These are phyloP conservation scores for Vickermania spadyakhi DNA, from an alignment of 208 protist genomes.

Conservation along the genomic window DNA sequence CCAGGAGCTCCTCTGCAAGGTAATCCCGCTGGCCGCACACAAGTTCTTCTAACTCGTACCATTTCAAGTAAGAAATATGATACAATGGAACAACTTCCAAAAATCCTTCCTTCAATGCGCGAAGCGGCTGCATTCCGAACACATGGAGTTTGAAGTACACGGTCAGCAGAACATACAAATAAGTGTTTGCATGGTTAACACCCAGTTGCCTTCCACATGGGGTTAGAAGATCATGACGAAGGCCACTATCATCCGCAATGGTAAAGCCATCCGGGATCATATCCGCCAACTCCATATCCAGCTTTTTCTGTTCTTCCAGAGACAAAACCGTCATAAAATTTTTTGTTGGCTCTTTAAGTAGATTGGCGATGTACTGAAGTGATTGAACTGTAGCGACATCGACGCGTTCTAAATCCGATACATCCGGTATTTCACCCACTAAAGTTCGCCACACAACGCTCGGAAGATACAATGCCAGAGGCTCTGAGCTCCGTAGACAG, in stretches of 20 bases:
- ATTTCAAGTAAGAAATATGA: conserved; percentile 64
- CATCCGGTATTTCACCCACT: conserved; percentile 43
- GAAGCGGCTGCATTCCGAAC: conserved; percentile 30
- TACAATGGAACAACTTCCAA: conserved; percentile 71
- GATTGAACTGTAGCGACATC: conserved; percentile 47
- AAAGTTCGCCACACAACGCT: conserved; percentile 88
- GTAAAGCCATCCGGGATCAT: conserved; percentile 56
- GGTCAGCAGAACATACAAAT: conserved; percentile 49
- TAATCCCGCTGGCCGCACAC: conserved; percentile 89
- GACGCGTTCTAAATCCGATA: conserved; percentile 39
- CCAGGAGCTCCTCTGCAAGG: conserved; percentile 79
- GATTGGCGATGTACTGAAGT: conserved; percentile 39
- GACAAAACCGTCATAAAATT: not conserved
- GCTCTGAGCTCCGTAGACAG: conserved; percentile 85
- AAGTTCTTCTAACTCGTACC: conserved; percentile 85
- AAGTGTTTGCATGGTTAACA: conserved; percentile 48
- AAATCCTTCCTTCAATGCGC: conserved; percentile 80
- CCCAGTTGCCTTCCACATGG: conserved; percentile 25
- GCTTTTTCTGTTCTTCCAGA: conserved; percentile 7
- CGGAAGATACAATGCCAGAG: conserved; percentile 88
- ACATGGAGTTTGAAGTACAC: conserved; percentile 40
- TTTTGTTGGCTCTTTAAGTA: conserved; percentile 3
- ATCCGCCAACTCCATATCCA: conserved; percentile 30
- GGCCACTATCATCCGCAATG: conserved; percentile 17
- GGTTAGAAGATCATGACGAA: conserved; percentile 23